Base-by-base conservation (phyloP, 163 green algal genomes). In the Prototheca stagnorum region DNA sequence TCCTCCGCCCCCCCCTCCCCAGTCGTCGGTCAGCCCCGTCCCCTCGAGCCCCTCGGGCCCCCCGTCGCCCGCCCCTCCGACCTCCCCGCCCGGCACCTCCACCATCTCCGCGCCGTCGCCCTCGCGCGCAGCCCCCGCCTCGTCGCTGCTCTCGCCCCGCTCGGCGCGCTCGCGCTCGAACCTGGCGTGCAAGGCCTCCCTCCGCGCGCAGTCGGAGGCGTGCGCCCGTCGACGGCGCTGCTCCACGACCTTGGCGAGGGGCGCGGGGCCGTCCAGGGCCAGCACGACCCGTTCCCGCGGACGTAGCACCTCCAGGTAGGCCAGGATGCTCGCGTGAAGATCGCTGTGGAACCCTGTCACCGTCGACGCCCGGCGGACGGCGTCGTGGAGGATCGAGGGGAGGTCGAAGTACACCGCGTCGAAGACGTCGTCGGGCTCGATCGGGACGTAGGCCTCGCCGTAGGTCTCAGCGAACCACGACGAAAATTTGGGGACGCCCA, bases 161-260 rank as follows among this genome's bases (percentile, higher is more conserved):
- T n/a, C n/a, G n/a, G n/a, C n/a, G n/a, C n/a, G n/a, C n/a, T n/a
- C n/a, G n/a, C n/a, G n/a, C n/a, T n/a, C n/a, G n/a, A n/a, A n/a
- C n/a, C n/a, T n/a, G n/a, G n/a, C n/a, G n/a, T n/a, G n/a, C n/a
- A n/a, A n/a, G n/a, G n/a, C n/a, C n/a, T n/a, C n/a, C n/a, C n/a
- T n/a, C n/a, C n/a, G n/a, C n/a, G n/a, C n/a, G n/a, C n/a, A n/a
- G n/a, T n/a, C n/a, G n/a, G n/a, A n/a, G n/a, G n/a, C n/a, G n/a
- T n/a, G n/a, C n/a, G n/a, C n/a, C n/a, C n/a, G n/a, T n/a, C n/a
- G n/a, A n/a, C n/a, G n/a, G 22, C 82, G 54, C 58, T 93, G 82
- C 25, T 80, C 85, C 11, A 91, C 61, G 15, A 93, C 67, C 58
- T 93, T 93, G 23, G 82, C 82, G 5, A 93, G 63, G 1, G 82